Evolutionary conservation across 768 basidiomycete genomes (phyloP).

Genomic region (Tulasnella sp.): DNA sequence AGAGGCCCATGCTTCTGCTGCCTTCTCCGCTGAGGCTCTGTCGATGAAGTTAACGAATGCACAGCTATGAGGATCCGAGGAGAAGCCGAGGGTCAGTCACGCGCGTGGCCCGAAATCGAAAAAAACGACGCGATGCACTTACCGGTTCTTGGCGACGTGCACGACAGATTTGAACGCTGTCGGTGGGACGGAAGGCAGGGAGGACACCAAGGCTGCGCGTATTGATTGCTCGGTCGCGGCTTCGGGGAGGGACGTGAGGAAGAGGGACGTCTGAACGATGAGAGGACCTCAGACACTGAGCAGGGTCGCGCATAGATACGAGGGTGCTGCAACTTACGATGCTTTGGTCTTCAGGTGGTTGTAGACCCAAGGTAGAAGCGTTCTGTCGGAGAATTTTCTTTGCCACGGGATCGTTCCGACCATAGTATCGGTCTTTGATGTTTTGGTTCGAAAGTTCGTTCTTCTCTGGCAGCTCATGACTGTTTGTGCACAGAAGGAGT

Average conservation of each 20-base stretch:
- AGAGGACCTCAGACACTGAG: conserved; percentile 10
- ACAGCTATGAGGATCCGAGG: conserved; percentile 56
- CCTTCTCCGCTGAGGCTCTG: conserved; percentile 79
- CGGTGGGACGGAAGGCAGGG: conserved; percentile 65
- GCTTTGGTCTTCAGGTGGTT: conserved; percentile 83
- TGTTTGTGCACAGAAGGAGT: conserved; percentile 40
- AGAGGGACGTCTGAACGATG: conserved; percentile 74
- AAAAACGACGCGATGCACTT: conserved; percentile 36
- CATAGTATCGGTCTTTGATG: conserved; percentile 92
- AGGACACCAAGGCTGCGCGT: conserved; percentile 69
- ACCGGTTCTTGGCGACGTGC: conserved; percentile 81
- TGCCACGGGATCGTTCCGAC: conserved; percentile 91
- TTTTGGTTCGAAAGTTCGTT: conserved; percentile 89
- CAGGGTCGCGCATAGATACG: not conserved
- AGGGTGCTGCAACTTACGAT: conserved; percentile 65
- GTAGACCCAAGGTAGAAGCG: conserved; percentile 80
- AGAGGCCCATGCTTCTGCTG: conserved; percentile 87
- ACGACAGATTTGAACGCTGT: conserved; percentile 80
- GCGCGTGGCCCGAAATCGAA: not conserved
- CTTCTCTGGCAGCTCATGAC: conserved; percentile 87
- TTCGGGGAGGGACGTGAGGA: conserved; percentile 73
- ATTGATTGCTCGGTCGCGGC: conserved; percentile 72
- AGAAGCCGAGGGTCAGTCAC: conserved; percentile 19
- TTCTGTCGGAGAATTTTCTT: conserved; percentile 81
- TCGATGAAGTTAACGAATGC: conserved; percentile 95